phyloP scores from a whole-genome alignment of 2,329 filamentous ascomycete genomes.

The Podosphaera xanthii region DNA sequence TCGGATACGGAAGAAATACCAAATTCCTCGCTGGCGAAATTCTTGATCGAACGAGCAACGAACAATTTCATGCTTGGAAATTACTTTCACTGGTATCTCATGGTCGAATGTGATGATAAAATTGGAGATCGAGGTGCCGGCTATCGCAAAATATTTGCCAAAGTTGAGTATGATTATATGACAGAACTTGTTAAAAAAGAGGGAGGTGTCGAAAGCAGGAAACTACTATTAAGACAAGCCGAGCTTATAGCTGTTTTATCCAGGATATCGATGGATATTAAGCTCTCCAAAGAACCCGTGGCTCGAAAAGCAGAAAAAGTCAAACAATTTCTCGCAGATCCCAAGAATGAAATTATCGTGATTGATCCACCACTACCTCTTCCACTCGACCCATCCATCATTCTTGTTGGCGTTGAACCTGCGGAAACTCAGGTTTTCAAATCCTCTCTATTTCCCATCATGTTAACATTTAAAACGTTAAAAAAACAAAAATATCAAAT shows the following conservation, averaged over 20 bases:
- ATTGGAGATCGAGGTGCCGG: slow-evolving; percentile 52
- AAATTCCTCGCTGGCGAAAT: slow-evolving; percentile 70
- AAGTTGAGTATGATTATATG: slow-evolving; percentile 95
- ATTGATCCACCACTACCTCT: slow-evolving; percentile 76
- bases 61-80: slow-evolving; percentile 81
- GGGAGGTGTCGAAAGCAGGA: slow-evolving; percentile 49
- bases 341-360: slow-evolving; percentile 64
- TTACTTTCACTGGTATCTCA: slow-evolving; percentile 94
- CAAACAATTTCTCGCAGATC: slow-evolving; percentile 65
- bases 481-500: slow-evolving; percentile 65
- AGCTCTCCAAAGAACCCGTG: slow-evolving; percentile 48
- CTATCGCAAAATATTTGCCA: slow-evolving; percentile 69
- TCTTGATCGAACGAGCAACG: slow-evolving; percentile 70
- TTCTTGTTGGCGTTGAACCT: slow-evolving; percentile 56
- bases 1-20: slow-evolving; percentile 37
- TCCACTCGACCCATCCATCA: slow-evolving; percentile 65
- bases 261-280: slow-evolving; percentile 74
- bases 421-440: slow-evolving; percentile 88
- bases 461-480: slow-evolving; percentile 69
- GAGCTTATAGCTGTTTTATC: slow-evolving; percentile 73
- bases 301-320: slow-evolving; percentile 62
- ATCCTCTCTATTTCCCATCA: slow-evolving; percentile 76
- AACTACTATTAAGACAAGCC: slow-evolving; percentile 61
- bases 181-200: slow-evolving; percentile 50
- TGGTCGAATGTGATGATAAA: slow-evolving; percentile 71